phyloP scores from a whole-genome alignment of 257 asterid genomes.

The Salvia rosmarinus region DNA sequence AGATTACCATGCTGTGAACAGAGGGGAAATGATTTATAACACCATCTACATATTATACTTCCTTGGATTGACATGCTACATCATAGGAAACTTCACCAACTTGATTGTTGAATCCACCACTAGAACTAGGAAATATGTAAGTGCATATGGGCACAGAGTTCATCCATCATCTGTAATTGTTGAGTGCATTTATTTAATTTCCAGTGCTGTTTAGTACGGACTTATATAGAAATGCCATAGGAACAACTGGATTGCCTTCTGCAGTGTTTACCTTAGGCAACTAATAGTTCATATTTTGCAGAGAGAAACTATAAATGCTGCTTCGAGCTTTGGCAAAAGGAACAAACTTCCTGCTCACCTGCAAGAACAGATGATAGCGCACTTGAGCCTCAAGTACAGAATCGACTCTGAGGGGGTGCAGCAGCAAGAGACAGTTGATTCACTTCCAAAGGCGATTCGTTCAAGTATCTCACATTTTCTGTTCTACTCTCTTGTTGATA shows the following conservation, averaged over 20 bases:
- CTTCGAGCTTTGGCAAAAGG: conserved; percentile 75
- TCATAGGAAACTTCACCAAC: conserved; percentile 89
- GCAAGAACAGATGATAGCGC: conserved; percentile 79
- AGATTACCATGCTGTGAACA: conserved; percentile 69
- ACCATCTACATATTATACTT: conserved; percentile 60
- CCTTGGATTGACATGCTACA: conserved; percentile 71
- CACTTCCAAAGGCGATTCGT: conserved; percentile 82
- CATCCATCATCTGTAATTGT: background rate
- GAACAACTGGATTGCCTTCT: no score
- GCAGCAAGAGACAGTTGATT: conserved; percentile 79
- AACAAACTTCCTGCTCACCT: conserved; percentile 67
- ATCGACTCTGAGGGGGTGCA: conserved; percentile 80
- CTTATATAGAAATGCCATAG: no score
- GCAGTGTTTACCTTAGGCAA: no score
- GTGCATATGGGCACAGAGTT: conserved; percentile 27
- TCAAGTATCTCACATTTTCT: conserved; percentile 73
- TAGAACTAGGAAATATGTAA: conserved; percentile 75
- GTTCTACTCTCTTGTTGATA: conserved; percentile 66
- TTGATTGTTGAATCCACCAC: conserved; percentile 79
- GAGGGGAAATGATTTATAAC: conserved; percentile 61
- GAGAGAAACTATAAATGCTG: conserved; percentile 84
- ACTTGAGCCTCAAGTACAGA: conserved; percentile 74
- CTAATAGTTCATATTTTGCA: background rate
- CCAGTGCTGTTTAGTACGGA: no score
- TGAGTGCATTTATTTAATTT: no score